phyloP scores from a whole-genome alignment of 768 basidiomycete genomes.

The Phaeolepiota aurea region DNA sequence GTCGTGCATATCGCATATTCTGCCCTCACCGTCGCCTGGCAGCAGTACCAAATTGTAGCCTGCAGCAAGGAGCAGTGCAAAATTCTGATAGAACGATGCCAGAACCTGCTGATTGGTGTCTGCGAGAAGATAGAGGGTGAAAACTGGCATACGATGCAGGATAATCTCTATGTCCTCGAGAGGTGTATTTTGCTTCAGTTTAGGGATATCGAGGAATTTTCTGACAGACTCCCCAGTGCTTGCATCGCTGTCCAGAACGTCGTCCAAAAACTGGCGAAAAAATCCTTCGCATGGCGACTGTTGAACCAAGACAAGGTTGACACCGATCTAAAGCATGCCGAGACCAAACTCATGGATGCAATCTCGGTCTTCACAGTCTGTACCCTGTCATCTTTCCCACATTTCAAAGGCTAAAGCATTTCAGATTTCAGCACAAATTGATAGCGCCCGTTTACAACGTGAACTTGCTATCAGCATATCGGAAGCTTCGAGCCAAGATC shows the following conservation, averaged over 20 bases:
- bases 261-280: constrained; percentile 6
- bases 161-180: constrained; percentile 7
- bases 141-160: background rate
- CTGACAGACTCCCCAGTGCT: constrained; percentile 2
- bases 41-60: background rate
- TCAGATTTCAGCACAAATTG: constrained; percentile 9
- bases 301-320: constrained; percentile 10
- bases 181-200: constrained; percentile 3
- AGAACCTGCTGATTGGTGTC: constrained; percentile 6
- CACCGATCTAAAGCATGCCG: constrained; percentile 7
- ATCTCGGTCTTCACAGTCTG: constrained; percentile 9
- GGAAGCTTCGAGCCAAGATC: constrained; percentile 8
- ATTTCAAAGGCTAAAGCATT: background rate
- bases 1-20: background rate
- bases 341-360: constrained; percentile 9
- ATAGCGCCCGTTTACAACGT: constrained; percentile 6
- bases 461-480: constrained; percentile 7
- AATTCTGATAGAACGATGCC: constrained; percentile 6
- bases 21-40: background rate
- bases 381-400: background rate
- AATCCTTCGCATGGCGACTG: constrained; percentile 12
- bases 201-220: too few species aligned
- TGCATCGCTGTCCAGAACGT: constrained; percentile 8
- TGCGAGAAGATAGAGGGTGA: constrained; percentile 3
- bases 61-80: constrained; percentile 6